Evolutionary conservation across 495 filamentous ascomycete genomes (phyloP).

Genomic region (Evernia prunastri): DNA sequence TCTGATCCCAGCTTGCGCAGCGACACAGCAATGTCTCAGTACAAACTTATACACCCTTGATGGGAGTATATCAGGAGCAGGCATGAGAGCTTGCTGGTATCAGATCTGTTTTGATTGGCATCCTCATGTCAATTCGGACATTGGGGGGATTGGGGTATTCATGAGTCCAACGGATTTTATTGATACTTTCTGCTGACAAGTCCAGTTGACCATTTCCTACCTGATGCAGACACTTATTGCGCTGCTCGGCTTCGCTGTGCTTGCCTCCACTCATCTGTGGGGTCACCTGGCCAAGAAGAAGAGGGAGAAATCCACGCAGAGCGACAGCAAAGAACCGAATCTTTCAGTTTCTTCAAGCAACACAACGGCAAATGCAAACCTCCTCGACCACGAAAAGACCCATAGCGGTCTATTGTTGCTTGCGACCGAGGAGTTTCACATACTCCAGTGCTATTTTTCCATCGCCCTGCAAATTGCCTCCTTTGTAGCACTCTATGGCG

Average conservation of each 20-base stretch:
- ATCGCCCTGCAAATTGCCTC: neutral
- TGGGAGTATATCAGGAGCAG: neutral
- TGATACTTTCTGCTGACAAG: neutral
- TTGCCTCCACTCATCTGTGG: neutral
- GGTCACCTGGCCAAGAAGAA: neutral
- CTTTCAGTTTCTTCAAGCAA: neutral
- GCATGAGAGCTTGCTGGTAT: neutral
- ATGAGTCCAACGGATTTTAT: neutral
- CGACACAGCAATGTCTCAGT: neutral
- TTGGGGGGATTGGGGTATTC: neutral
- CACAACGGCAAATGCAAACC: neutral
- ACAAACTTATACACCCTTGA: neutral
- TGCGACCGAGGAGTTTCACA: neutral
- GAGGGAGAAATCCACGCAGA: neutral
- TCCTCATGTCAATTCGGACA: neutral
- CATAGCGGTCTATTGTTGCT: neutral
- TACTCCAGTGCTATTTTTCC: neutral
- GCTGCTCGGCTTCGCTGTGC: neutral
- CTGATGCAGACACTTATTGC: neutral
- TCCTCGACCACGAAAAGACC: neutral
- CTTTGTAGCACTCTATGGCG: neutral
- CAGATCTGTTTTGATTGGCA: neutral
- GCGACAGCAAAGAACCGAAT: neutral
- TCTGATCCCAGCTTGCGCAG: neutral
- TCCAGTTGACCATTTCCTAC: neutral